A percentile compares a stretch with the other conserved stretches of the same genome.
phyloP scores from a whole-genome alignment of 192 early-diverging fungal species.

The Coemansia sp. region DNA sequence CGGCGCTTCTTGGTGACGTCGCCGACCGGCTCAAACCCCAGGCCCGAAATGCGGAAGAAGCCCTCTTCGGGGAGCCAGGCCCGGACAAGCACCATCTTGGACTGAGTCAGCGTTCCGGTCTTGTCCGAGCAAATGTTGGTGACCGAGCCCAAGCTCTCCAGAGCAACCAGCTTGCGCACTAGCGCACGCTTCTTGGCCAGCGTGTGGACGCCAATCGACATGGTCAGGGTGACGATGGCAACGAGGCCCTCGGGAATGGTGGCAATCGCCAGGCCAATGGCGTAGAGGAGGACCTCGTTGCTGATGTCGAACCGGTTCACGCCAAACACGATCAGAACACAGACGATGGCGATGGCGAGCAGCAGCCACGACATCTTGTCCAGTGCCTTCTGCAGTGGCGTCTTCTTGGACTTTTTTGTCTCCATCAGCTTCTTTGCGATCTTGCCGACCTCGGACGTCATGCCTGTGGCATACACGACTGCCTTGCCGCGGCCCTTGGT shows the following conservation, averaged over 20 bases:
- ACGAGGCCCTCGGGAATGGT: conserved; percentile 94
- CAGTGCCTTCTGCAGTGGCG: conserved; percentile 63
- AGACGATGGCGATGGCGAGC: conserved; percentile 62
- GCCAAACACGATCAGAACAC: conserved; percentile 80
- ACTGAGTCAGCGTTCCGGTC: conserved; percentile 89
- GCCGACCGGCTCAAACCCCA: conserved; percentile 57
- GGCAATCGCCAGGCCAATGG: conserved; percentile 83
- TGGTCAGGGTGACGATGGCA: conserved; percentile 90
- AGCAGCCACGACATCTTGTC: conserved; percentile 73
- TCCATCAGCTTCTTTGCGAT: conserved; percentile 79
- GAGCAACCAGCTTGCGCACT: conserved; percentile 78
- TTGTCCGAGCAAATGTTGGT: conserved; percentile 97
- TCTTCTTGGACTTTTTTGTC: conserved; percentile 49
- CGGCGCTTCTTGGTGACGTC: conserved; percentile 37
- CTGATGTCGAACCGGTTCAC: conserved; percentile 57
- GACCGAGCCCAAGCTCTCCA: conserved; percentile 88
- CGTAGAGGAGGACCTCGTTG: conserved; percentile 62
- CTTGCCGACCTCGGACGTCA: conserved; percentile 87
- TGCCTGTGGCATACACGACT: conserved; percentile 78
- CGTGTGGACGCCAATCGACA: conserved; percentile 81
- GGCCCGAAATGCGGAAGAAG: conserved; percentile 62
- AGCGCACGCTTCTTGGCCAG: conserved; percentile 86
- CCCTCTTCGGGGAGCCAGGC: conserved; percentile 75
- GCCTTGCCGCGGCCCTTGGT: conserved; percentile 88
- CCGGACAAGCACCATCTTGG: conserved; percentile 86